Percentiles rank a stretch among this genome's conserved stretches.
Evolutionary conservation across 1,284 basidiomycete species (phyloP).

Genomic region (Pyrrhoderma noxium): DNA sequence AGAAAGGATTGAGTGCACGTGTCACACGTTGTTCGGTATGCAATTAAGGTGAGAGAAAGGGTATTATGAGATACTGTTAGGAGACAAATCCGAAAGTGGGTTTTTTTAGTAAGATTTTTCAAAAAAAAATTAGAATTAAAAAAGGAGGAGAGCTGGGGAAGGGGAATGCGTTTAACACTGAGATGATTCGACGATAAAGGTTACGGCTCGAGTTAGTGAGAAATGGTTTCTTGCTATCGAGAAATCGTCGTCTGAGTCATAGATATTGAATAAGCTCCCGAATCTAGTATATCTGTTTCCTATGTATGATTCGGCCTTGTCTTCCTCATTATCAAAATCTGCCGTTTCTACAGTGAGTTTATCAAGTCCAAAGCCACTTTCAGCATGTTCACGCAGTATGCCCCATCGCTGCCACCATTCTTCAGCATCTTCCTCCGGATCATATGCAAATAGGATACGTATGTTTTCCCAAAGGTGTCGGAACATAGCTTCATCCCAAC

Average conservation of each 20-base stretch:
- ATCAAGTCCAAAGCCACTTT: conserved; percentile 2
- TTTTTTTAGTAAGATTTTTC: too few species aligned
- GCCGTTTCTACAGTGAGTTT: conserved; percentile 1
- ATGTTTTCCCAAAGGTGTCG: conserved; percentile 17
- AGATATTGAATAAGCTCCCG: too few species aligned
- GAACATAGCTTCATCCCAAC: conserved; percentile 17
- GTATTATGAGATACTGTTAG: too few species aligned
- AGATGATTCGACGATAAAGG: conserved; percentile 3
- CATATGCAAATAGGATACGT: conserved; percentile 17
- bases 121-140: too few species aligned
- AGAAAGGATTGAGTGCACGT: too few species aligned
- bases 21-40: too few species aligned
- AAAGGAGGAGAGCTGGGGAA: too few species aligned
- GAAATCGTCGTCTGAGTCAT: conserved; percentile 4
- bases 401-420: conserved; percentile 19
- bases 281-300: too few species aligned
- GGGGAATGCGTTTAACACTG: too few species aligned
- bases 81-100: too few species aligned
- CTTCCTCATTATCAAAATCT: neutral
- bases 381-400: conserved; percentile 13
- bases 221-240: neutral
- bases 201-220: conserved; percentile 4
- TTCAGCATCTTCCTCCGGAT: conserved; percentile 17
- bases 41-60: too few species aligned
- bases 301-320: too few species aligned